Conservation (phyloP, 129 eudicot genomes). For the Centaurea solstitialis region DNA sequence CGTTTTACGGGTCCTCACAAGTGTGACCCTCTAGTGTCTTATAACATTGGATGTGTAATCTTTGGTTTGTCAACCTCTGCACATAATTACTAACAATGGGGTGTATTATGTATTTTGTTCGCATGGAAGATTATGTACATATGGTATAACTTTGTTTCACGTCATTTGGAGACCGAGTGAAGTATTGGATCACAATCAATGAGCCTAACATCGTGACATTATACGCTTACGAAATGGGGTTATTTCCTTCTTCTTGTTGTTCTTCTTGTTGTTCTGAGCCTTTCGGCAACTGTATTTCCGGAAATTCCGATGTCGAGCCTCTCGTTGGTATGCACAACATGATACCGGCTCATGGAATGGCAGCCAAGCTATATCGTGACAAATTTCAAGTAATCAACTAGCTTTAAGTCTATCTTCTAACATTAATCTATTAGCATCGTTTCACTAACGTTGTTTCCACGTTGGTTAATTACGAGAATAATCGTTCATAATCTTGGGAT, state of each 20-base stretch:
- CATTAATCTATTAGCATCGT: not conserved
- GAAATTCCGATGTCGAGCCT: conserved; percentile 82
- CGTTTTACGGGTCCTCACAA: too few relatives aligned
- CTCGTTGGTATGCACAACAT: conserved; percentile 66
- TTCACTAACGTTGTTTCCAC: too few relatives aligned
- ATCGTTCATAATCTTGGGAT: not conserved
- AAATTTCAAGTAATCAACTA: conserved; percentile 50
- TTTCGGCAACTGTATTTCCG: conserved; percentile 64
- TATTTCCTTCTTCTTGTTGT: too few relatives aligned
- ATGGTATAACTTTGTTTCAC: conserved; percentile 63
- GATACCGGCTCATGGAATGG: conserved; percentile 83
- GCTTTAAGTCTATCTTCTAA: not conserved
- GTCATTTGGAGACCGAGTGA: conserved; percentile 81
- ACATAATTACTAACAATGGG: too few relatives aligned
- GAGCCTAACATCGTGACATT: conserved; percentile 65
- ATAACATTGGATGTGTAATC: too few relatives aligned
- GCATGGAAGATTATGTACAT: conserved; percentile 74
- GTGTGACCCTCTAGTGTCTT: too few relatives aligned
- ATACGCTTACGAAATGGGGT: conserved; percentile 44
- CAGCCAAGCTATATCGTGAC: conserved; percentile 58
- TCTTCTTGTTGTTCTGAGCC: conserved; percentile 76
- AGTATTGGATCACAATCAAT: conserved; percentile 70
- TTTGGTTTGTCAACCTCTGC: too few relatives aligned
- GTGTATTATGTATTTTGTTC: not conserved
- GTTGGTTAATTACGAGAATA: not conserved